These are phyloP conservation scores for Arthroderma uncinatum DNA, from an alignment of 2,329 filamentous ascomycete species.

Conservation along the genomic window DNA sequence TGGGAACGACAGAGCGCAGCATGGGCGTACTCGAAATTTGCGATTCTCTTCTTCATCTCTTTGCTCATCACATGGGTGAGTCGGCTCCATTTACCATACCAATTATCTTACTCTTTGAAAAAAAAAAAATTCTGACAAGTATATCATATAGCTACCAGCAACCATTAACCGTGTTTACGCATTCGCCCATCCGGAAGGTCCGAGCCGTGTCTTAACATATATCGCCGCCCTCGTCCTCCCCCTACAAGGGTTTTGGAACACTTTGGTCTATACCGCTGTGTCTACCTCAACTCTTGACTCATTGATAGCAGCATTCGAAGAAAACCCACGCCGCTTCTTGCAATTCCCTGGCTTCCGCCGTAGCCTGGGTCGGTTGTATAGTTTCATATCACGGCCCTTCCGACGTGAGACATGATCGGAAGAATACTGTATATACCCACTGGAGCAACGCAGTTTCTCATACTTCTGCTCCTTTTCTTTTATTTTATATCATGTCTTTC, in stretches of 20 bases:
- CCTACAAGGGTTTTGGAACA: slow-evolving; percentile 77
- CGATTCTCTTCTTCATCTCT: slow-evolving; percentile 32
- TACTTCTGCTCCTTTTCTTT: neutral
- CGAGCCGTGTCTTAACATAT: slow-evolving; percentile 53
- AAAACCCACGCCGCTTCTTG: neutral
- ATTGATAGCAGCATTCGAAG: neutral
- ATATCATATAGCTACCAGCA: slow-evolving; percentile 40
- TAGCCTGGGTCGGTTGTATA: neutral
- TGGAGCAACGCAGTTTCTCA: neutral
- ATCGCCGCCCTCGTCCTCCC: slow-evolving; percentile 65
- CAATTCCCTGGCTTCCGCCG: neutral
- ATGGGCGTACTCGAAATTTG: slow-evolving; percentile 31
- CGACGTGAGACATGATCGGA: neutral
- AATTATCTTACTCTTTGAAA: no score
- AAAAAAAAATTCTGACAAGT: neutral
- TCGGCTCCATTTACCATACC: neutral
- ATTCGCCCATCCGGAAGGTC: slow-evolving; percentile 45
- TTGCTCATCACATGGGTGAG: slow-evolving; percentile 34
- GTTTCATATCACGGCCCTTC: neutral
- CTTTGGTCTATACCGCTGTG: slow-evolving; percentile 61
- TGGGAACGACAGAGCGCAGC: slow-evolving; percentile 28
- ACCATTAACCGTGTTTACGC: slow-evolving; percentile 67
- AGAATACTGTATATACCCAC: neutral
- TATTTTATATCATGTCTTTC: neutral
- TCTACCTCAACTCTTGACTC: slow-evolving; percentile 29